Base-by-base conservation (phyloP, 2,329 filamentous ascomycete genomes). In the Pseudogymnoascus sp. region DNA sequence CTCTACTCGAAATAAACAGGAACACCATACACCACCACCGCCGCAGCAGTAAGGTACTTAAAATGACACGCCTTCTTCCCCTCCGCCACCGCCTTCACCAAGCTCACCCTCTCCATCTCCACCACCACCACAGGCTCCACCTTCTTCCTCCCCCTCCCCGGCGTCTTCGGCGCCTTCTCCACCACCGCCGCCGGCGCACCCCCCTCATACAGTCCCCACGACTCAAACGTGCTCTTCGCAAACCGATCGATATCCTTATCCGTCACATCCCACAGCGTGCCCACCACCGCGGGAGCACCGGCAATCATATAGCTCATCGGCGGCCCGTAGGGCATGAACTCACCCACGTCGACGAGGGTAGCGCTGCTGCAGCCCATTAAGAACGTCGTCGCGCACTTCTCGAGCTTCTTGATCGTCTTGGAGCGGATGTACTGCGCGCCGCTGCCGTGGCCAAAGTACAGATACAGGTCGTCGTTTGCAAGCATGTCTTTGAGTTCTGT, bases 231-330 rank as follows among this genome's bases (percentile, higher is more conserved):
- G 25, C 83, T 81, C 36, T 88, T 86, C 0, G 93, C 90, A 74
- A 96, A 96, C 16, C 93, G 89, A 78, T 99, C 96, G 74, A 97
- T 96, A 74, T 99, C 95, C 71, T 90, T 90, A 74, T 99, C 95
- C 8, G 95, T 99, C 60, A 99, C 95, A 75, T 99, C 95, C 95
- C 95, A 99, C 38, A 99, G 80, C 14, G 93, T 97, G 53, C 92
- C 95, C 1, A 97, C 87, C 8, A 97, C 85, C 0, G 93, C 92
- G 3, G 91, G 92, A 69, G 84, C 86, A 1, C 91, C 93, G 0
- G 92, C 93, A 69, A 93, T 87, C 76, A 99, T 87, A 77, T 97
- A 97, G 70, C 93, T 92, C 78, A 93, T 87, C 23, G 95, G 90
- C 63, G 93, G 91, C 1, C 95, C 93, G 69, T 90, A 89, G n/a